phyloP scores from a whole-genome alignment of 768 basidiomycete genomes.

The Boletus coccyginus region DNA sequence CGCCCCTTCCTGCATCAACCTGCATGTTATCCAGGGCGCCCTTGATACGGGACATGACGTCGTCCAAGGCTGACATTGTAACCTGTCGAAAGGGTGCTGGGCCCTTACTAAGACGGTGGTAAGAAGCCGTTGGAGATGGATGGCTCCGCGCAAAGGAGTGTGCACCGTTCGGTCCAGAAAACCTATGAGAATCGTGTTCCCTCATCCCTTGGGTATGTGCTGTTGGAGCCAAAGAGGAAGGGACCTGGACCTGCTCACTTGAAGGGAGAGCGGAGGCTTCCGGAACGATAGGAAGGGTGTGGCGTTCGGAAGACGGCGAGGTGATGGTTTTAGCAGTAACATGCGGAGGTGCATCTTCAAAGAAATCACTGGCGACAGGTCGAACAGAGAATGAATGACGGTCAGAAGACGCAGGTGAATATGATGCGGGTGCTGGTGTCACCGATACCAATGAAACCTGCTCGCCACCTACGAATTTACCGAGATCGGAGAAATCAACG shows the following conservation, averaged over 20 bases:
- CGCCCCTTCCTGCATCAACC: conserved; percentile 34
- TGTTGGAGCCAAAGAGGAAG: not conserved
- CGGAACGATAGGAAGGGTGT: conserved; percentile 12
- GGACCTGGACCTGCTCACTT: conserved; percentile 8
- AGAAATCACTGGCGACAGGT: conserved; percentile 69
- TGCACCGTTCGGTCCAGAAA: conserved; percentile 18
- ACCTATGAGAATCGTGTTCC: conserved; percentile 19
- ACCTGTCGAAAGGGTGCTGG: conserved; percentile 42
- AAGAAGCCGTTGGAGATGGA: conserved; percentile 12
- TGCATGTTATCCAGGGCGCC: conserved; percentile 75
- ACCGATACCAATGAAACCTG: conserved; percentile 5
- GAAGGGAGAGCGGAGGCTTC: conserved; percentile 11
- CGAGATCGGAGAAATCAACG: conserved; percentile 79
- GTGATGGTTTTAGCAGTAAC: conserved; percentile 37
- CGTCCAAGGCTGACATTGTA: conserved; percentile 73
- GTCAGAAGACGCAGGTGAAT: conserved; percentile 18
- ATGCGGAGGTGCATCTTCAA: conserved; percentile 46
- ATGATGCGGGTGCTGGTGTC: conserved; percentile 16
- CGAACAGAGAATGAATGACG: conserved; percentile 36
- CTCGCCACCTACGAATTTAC: conserved; percentile 56
- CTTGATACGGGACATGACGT: conserved; percentile 83
- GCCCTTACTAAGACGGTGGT: conserved; percentile 24
- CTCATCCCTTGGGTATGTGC: conserved; percentile 10
- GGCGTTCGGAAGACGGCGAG: conserved; percentile 18
- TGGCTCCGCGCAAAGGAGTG: conserved; percentile 15